Evolutionary conservation across 164 flowering plant species (phyloP).

Genomic region (Malania oleifera): DNA sequence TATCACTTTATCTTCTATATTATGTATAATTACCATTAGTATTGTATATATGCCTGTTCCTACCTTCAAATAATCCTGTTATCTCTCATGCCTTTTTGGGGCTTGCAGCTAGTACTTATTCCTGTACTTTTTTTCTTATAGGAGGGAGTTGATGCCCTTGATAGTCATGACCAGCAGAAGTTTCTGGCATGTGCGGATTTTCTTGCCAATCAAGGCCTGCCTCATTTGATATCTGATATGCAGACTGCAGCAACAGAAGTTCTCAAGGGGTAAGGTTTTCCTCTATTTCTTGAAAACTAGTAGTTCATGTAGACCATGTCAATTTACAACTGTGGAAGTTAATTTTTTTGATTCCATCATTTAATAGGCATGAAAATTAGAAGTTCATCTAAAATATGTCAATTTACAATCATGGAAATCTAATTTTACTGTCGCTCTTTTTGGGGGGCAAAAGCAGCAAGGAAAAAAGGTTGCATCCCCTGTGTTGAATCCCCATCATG

Average conservation of each 20-base stretch:
- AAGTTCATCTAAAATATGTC: no score
- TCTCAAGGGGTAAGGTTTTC: slow-evolving; percentile 57
- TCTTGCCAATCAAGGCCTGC: slow-evolving; percentile 54
- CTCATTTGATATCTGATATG: slow-evolving; percentile 44
- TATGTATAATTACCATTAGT: no score
- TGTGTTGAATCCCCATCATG: no score
- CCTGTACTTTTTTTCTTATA: slow-evolving; percentile 20
- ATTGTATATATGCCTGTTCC: background rate
- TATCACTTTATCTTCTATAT: no score
- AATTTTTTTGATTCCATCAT: no score
- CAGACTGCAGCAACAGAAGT: slow-evolving; percentile 65
- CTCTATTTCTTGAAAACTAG: background rate
- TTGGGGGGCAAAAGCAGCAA: no score
- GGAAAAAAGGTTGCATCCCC: background rate
- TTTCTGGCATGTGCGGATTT: slow-evolving; percentile 78
- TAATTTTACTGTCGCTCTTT: no score
- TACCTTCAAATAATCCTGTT: no score
- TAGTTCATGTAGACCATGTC: slow-evolving; percentile 3
- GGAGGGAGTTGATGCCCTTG: slow-evolving; percentile 66
- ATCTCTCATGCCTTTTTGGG: background rate
- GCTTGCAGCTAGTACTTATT: background rate
- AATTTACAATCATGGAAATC: no score
- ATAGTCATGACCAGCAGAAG: slow-evolving; percentile 55
- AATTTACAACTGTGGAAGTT: no score
- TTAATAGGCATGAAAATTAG: background rate